A percentile compares a stretch with the other conserved stretches of the same genome.
These are phyloP conservation scores for Fusarium aywerte DNA, from an alignment of 2,329 filamentous ascomycete species.

Conservation along the genomic window DNA sequence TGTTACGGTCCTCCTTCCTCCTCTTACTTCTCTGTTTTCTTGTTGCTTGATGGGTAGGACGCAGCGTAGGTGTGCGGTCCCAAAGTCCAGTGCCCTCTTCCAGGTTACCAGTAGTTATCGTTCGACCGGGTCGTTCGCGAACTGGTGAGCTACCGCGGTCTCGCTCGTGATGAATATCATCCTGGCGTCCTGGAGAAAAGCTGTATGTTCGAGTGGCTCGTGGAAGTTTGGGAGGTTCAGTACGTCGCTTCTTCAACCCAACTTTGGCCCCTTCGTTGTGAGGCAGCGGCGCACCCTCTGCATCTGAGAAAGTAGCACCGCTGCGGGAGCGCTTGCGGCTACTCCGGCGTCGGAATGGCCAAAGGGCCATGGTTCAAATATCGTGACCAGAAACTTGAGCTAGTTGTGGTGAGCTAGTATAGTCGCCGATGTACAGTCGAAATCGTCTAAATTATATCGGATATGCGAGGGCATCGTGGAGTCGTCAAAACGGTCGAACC, in stretches of 20 bases:
- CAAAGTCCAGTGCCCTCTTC: constrained; percentile 39
- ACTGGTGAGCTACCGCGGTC: constrained; percentile 33
- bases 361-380: constrained; percentile 73
- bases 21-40: constrained; percentile 79
- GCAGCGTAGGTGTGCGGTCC: constrained; percentile 61
- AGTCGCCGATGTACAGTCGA: constrained; percentile 40
- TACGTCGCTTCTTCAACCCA: constrained; percentile 56
- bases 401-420: constrained; percentile 41
- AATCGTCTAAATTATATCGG: constrained; percentile 41
- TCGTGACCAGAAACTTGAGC: constrained; percentile 36
- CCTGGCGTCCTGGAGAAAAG: constrained; percentile 69
- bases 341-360: constrained; percentile 82
- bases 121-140: constrained; percentile 38
- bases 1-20: constrained; percentile 76
- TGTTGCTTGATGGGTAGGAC: constrained; percentile 71
- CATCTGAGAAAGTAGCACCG: constrained; percentile 65
- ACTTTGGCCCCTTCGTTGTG: constrained; percentile 50
- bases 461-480: constrained; percentile 48
- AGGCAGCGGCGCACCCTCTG: constrained; percentile 57
- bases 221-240: constrained; percentile 60
- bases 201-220: constrained; percentile 65
- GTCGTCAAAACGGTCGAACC: constrained; percentile 41
- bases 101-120: constrained; percentile 22
- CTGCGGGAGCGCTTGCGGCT: constrained; percentile 69
- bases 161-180: constrained; percentile 60